A percentile compares a stretch with the other conserved stretches of the same genome.
phyloP scores from a whole-genome alignment of 2,329 filamentous ascomycete genomes.

The Calonectria fujianensis region DNA sequence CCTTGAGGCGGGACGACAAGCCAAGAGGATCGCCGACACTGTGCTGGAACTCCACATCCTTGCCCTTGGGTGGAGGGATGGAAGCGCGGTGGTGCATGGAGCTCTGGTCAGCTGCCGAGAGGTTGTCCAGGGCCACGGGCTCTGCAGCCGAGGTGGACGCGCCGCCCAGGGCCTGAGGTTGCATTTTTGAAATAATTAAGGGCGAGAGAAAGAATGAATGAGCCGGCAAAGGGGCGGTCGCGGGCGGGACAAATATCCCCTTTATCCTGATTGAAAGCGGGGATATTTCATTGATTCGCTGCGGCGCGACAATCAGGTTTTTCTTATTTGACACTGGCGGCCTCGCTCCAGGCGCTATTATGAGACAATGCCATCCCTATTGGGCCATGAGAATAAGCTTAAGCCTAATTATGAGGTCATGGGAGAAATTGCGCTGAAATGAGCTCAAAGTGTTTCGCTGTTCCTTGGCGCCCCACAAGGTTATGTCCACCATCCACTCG shows the following conservation, averaged over 20 bases:
- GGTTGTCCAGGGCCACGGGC: background rate
- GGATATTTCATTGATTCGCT: background rate
- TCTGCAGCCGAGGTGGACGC: background rate
- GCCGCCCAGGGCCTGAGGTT: background rate
- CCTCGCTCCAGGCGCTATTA: background rate
- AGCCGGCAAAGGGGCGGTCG: background rate
- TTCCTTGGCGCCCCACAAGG: background rate
- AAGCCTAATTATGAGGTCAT: background rate
- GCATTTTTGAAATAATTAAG: background rate
- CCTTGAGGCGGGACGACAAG: constrained; percentile 3
- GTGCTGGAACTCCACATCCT: constrained; percentile 29
- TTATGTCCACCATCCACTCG: background rate
- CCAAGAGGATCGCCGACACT: constrained; percentile 10
- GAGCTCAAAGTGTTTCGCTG: background rate
- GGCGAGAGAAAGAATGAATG: background rate
- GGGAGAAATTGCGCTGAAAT: background rate
- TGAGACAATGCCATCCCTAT: background rate
- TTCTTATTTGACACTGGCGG: background rate
- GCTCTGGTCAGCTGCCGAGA: constrained; percentile 8
- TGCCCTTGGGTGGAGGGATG: constrained; percentile 15
- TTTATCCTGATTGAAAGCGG: background rate
- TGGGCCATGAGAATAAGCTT: background rate
- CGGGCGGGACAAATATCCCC: background rate
- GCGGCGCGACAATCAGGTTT: background rate
- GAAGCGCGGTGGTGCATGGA: constrained; percentile 26